Percentiles rank a stretch among this genome's conserved stretches.
Conservation (phyloP, 176 grass and related monocot genomes). For the Triticum timopheevii region DNA sequence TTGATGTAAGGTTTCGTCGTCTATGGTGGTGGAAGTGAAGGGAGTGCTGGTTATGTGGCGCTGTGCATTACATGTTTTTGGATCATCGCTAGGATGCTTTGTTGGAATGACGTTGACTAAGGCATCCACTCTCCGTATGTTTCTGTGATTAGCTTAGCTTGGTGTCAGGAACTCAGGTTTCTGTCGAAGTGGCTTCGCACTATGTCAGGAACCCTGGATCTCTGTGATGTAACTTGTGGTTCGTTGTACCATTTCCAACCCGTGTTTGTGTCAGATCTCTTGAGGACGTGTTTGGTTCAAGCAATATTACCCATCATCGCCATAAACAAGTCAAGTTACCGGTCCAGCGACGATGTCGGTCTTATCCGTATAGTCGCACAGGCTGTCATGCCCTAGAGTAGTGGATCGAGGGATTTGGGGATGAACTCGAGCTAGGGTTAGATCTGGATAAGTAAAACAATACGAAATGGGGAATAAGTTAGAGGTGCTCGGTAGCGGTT, state of each 20-base stretch:
- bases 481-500: too few species aligned
- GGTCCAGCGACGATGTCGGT: too few species aligned
- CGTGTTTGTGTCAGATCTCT: background rate
- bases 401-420: too few species aligned
- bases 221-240: background rate
- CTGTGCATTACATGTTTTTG: background rate
- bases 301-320: too few species aligned
- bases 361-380: too few species aligned
- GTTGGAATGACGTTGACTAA: background rate
- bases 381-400: too few species aligned
- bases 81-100: background rate
- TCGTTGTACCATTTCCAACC: background rate
- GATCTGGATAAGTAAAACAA: too few species aligned
- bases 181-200: background rate
- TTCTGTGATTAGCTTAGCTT: background rate
- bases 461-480: too few species aligned
- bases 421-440: too few species aligned
- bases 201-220: background rate
- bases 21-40: slow-evolving; percentile 12
- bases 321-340: too few species aligned
- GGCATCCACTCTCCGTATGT: background rate
- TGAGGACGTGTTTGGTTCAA: background rate
- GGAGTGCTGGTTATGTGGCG: slow-evolving; percentile 3
- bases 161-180: background rate
- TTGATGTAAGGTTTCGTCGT: background rate